These are phyloP conservation scores for Phoma sp. DNA, from an alignment of 2,329 filamentous ascomycete genomes.

Conservation along the genomic window DNA sequence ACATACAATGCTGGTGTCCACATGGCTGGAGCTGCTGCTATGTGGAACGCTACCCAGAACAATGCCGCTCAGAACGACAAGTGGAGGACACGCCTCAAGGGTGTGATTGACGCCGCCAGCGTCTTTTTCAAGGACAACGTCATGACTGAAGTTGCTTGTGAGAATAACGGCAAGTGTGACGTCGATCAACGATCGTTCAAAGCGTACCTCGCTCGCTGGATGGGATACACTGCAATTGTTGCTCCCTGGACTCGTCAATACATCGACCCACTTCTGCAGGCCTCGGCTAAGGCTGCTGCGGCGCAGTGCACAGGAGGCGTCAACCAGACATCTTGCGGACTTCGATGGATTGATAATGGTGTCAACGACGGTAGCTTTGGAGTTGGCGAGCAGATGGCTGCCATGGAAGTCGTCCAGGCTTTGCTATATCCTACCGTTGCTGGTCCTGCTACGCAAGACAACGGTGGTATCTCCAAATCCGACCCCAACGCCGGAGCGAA, in stretches of 20 bases:
- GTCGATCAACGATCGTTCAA: conserved; percentile 56
- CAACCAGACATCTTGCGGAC: conserved; percentile 55
- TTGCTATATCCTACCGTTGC: conserved; percentile 45
- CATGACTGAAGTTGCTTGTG: conserved; percentile 58
- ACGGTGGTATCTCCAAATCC: conserved; percentile 59
- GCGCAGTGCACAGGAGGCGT: conserved; percentile 59
- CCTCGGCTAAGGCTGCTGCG: conserved; percentile 63
- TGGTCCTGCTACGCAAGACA: conserved; percentile 54
- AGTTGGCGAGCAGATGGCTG: conserved; percentile 66
- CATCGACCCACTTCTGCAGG: conserved; percentile 59
- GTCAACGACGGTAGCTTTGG: conserved; percentile 57
- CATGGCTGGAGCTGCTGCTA: conserved; percentile 54
- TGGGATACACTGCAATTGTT: conserved; percentile 50
- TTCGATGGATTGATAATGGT: conserved; percentile 51
- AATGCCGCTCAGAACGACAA: conserved; percentile 47
- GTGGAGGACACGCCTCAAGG: conserved; percentile 40
- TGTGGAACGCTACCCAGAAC: conserved; percentile 52
- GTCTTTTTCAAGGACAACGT: conserved; percentile 54
- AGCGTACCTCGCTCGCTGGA: conserved; percentile 52
- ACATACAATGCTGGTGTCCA: conserved; percentile 56
- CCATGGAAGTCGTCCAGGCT: conserved; percentile 60
- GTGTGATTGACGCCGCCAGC: conserved; percentile 45
- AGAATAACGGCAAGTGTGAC: conserved; percentile 54
- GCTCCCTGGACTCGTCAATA: conserved; percentile 44
- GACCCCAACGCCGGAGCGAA: conserved; percentile 51